Percentiles rank a stretch among this genome's conserved stretches.
Evolutionary conservation across 2,329 filamentous ascomycete genomes (phyloP).

Genomic region (Fusarium robinianum): DNA sequence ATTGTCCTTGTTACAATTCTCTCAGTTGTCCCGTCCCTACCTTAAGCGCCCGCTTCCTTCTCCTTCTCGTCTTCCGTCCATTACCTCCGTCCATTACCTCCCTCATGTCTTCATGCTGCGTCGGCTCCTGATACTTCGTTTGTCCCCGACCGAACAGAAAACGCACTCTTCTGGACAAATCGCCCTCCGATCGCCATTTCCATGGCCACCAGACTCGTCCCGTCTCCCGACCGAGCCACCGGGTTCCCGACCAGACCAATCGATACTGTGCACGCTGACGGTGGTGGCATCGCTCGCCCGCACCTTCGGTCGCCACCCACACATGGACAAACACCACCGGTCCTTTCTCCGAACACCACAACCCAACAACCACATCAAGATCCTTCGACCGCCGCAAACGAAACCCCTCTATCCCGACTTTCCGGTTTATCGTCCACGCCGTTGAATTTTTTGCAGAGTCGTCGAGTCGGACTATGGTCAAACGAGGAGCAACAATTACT

Average conservation of each 20-base stretch:
- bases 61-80: constrained; percentile 6
- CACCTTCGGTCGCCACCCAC: neutral
- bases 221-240: constrained; percentile 20
- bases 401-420: too few relatives aligned
- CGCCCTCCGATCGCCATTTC: constrained; percentile 28
- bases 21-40: neutral
- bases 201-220: constrained; percentile 32
- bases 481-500: constrained; percentile 4
- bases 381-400: constrained; percentile 6
- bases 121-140: constrained; percentile 31
- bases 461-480: constrained; percentile 2
- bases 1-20: constrained; percentile 1
- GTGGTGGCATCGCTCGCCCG: constrained; percentile 13
- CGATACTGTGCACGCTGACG: constrained; percentile 11
- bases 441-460: neutral
- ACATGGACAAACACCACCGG: constrained; percentile 6
- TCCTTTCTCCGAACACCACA: constrained; percentile 20
- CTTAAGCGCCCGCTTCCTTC: constrained; percentile 1
- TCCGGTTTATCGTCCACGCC: neutral
- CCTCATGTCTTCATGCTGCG: constrained; percentile 14
- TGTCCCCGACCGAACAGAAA: constrained; percentile 30
- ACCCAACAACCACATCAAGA: constrained; percentile 16
- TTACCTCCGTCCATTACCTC: too few relatives aligned
- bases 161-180: constrained; percentile 28
- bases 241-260: constrained; percentile 22